phyloP scores from a whole-genome alignment of 2,329 filamentous ascomycete genomes.

The Nigrograna mackinnonii region DNA sequence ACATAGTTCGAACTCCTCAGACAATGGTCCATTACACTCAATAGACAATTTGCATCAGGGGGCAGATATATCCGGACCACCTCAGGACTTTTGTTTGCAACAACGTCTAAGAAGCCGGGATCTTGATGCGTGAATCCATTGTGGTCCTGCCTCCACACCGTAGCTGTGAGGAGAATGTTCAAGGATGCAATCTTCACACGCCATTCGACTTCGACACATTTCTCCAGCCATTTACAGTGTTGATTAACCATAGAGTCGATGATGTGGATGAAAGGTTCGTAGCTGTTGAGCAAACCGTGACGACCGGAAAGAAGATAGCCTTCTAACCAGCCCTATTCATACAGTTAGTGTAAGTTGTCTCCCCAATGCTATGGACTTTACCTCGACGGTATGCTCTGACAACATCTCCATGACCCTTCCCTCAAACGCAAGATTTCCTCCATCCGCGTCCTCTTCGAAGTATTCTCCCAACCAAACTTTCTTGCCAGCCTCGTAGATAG shows the following conservation, averaged over 20 bases:
- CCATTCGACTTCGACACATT: slow-evolving; percentile 80
- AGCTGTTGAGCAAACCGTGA: slow-evolving; percentile 77
- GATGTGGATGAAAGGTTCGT: slow-evolving; percentile 82
- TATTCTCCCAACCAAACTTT: slow-evolving; percentile 82
- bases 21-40: slow-evolving; percentile 77
- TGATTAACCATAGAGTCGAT: slow-evolving; percentile 87
- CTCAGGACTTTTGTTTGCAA: slow-evolving; percentile 79
- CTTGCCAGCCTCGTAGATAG: slow-evolving; percentile 73
- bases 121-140: slow-evolving; percentile 85
- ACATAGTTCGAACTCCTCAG: slow-evolving; percentile 76
- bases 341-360: slow-evolving; percentile 8
- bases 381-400: slow-evolving; percentile 79
- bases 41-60: slow-evolving; percentile 76
- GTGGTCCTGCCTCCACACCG: slow-evolving; percentile 82
- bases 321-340: slow-evolving; percentile 65
- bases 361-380: slow-evolving; percentile 6
- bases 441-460: slow-evolving; percentile 75
- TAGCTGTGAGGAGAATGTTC: slow-evolving; percentile 78
- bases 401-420: slow-evolving; percentile 84
- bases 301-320: slow-evolving; percentile 76
- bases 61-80: slow-evolving; percentile 81
- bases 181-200: slow-evolving; percentile 72
- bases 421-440: slow-evolving; percentile 69
- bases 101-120: slow-evolving; percentile 77
- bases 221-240: slow-evolving; percentile 85